Evolutionary conservation across 2,329 filamentous ascomycete genomes (phyloP).

Genomic region (Fusarium xyrophilum): DNA sequence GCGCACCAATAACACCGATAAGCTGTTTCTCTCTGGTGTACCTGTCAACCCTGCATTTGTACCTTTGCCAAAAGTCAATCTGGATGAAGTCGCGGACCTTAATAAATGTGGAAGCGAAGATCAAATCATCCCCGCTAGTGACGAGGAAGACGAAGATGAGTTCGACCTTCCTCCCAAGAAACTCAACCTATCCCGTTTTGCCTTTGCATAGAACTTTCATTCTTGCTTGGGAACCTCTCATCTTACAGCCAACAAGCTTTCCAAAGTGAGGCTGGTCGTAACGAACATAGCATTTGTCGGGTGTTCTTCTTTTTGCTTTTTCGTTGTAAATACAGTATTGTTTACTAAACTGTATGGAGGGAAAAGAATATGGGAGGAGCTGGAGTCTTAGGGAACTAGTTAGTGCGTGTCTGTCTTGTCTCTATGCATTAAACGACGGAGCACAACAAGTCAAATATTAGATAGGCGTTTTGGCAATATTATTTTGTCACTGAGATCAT

Average conservation of each 20-base stretch:
- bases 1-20: slow-evolving; percentile 31
- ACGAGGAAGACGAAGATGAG: slow-evolving; percentile 54
- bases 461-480: slow-evolving; percentile 32
- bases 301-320: slow-evolving; percentile 17
- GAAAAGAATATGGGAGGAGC: slow-evolving; percentile 14
- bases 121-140: slow-evolving; percentile 61
- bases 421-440: slow-evolving; percentile 11
- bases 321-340: slow-evolving; percentile 5
- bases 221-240: neutral
- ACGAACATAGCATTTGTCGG: slow-evolving; percentile 22
- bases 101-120: slow-evolving; percentile 64
- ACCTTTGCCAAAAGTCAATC: slow-evolving; percentile 61
- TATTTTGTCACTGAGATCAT: slow-evolving; percentile 1
- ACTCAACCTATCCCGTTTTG: slow-evolving; percentile 58
- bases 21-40: slow-evolving; percentile 45
- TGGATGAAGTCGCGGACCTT: slow-evolving; percentile 60
- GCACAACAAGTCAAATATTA: slow-evolving; percentile 21
- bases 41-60: slow-evolving; percentile 62
- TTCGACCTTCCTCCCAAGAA: slow-evolving; percentile 44
- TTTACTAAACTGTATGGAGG: slow-evolving; percentile 11
- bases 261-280: neutral
- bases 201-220: slow-evolving; percentile 44
- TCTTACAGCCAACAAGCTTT: neutral
- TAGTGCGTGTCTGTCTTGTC: slow-evolving; percentile 3
- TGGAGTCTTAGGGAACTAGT: slow-evolving; percentile 15